phyloP scores from a whole-genome alignment of 805 yeast species.

The Huiozyma sinensis region DNA sequence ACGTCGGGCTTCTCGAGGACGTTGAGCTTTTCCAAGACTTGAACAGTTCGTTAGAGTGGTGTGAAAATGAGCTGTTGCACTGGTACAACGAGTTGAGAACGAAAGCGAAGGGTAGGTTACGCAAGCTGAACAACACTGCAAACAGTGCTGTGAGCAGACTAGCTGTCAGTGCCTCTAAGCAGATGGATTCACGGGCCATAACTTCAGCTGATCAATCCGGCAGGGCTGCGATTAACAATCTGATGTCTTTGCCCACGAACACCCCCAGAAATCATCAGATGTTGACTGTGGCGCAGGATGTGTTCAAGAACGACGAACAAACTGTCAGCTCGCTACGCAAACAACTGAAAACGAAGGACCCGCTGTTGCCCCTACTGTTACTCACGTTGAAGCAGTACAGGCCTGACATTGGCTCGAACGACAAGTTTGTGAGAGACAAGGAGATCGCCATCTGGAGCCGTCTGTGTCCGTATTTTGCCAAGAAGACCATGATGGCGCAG shows the following conservation, averaged over 20 bases:
- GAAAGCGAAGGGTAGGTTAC: conserved; percentile 12
- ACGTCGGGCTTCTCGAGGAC: conserved; percentile 68
- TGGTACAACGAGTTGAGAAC: conserved; percentile 29
- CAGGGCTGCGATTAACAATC: neutral
- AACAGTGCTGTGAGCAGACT: neutral
- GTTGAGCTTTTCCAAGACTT: conserved; percentile 59
- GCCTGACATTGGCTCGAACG: conserved; percentile 18
- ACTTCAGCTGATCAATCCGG: neutral
- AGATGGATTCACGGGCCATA: too few relatives aligned
- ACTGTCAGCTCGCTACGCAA: conserved; percentile 14
- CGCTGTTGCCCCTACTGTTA: conserved; percentile 21
- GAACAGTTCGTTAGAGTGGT: conserved; percentile 90
- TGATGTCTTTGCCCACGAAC: conserved; percentile 16
- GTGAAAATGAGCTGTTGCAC: conserved; percentile 76
- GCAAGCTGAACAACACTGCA: neutral
- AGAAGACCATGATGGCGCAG: conserved; percentile 40
- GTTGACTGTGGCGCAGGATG: conserved; percentile 31
- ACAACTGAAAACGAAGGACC: conserved; percentile 11
- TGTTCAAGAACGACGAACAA: conserved; percentile 23
- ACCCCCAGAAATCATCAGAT: conserved; percentile 35
- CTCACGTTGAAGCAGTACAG: conserved; percentile 22
- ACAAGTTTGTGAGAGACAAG: conserved; percentile 25
- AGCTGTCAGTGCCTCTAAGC: neutral
- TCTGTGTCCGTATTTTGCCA: conserved; percentile 46
- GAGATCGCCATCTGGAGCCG: conserved; percentile 51